Percentiles rank a stretch among this genome's conserved stretches.
Conservation (phyloP, 768 basidiomycete species). For the Rhodotorula diobovata region DNA sequence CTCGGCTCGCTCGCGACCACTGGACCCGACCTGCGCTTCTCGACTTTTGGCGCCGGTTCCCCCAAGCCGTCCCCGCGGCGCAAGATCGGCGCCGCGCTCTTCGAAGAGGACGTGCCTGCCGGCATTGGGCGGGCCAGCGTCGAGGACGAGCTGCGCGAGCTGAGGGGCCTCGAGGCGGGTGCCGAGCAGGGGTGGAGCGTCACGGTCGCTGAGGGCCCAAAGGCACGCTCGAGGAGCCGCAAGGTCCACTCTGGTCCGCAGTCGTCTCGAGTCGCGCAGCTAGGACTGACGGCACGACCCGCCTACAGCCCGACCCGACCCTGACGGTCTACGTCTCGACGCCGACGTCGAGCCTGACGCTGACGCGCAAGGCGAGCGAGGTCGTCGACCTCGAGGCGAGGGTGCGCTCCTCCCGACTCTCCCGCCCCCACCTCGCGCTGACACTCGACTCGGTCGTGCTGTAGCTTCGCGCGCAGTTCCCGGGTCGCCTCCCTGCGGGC, state of each 20-base stretch:
- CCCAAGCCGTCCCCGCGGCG: not conserved
- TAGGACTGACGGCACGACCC: no score
- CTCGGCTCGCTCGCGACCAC: not conserved
- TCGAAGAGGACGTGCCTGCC: not conserved
- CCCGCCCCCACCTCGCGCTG: no score
- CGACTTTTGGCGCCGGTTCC: not conserved
- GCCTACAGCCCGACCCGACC: slow-evolving; percentile 40
- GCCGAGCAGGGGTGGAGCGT: slow-evolving; percentile 80
- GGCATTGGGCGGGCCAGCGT: not conserved
- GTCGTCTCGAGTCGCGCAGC: no score
- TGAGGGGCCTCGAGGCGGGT: not conserved
- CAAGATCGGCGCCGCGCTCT: slow-evolving; percentile 1
- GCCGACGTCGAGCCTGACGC: slow-evolving; percentile 81
- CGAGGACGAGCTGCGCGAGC: slow-evolving; percentile 1
- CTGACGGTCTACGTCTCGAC: slow-evolving; percentile 53
- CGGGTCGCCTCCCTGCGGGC: slow-evolving; percentile 57
- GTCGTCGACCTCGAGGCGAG: slow-evolving; percentile 76
- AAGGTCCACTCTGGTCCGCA: slow-evolving; percentile 52
- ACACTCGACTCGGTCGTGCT: not conserved
- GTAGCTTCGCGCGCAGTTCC: slow-evolving; percentile 57
- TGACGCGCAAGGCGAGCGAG: slow-evolving; percentile 71
- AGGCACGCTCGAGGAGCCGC: slow-evolving; percentile 55
- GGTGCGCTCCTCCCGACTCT: slow-evolving; percentile 21
- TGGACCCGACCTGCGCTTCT: not conserved
- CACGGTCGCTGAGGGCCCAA: slow-evolving; percentile 59